phyloP scores from a whole-genome alignment of 345 rosid genomes.

The Gossypium bickii region DNA sequence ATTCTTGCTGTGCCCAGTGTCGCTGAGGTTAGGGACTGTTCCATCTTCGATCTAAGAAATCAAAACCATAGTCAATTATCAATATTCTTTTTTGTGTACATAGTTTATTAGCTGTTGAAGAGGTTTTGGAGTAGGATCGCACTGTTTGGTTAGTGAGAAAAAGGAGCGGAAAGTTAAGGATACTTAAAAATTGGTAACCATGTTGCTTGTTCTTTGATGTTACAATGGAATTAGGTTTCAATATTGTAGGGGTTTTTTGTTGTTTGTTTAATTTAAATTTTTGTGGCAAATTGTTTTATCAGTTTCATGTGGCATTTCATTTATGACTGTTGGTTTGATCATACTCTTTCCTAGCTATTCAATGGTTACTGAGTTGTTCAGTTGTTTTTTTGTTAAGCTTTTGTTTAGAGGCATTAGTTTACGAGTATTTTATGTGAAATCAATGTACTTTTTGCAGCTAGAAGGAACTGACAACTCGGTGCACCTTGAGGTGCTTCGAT shows the following conservation, averaged over 20 bases:
- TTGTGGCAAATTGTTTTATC: background rate
- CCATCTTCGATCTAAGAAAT: background rate
- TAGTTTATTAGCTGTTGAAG: background rate
- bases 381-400: background rate
- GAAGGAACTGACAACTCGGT: constrained; percentile 59
- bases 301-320: background rate
- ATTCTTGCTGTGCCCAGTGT: constrained; percentile 66
- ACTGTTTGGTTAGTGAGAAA: constrained; percentile 17
- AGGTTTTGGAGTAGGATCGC: background rate
- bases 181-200: background rate
- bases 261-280: background rate
- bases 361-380: background rate
- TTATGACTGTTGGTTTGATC: background rate
- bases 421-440: background rate
- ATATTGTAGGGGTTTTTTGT: background rate
- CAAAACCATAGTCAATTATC: background rate
- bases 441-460: constrained; percentile 50
- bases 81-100: background rate
- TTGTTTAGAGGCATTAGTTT: background rate
- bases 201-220: background rate
- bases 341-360: background rate
- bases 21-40: constrained; percentile 35
- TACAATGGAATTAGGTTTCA: background rate
- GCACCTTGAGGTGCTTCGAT: constrained; percentile 54
- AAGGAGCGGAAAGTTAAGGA: background rate